Evolutionary conservation across 768 basidiomycete species (phyloP), one percentile per base, ranked within the genome.

Genomic region (Mycena amicta): DNA sequence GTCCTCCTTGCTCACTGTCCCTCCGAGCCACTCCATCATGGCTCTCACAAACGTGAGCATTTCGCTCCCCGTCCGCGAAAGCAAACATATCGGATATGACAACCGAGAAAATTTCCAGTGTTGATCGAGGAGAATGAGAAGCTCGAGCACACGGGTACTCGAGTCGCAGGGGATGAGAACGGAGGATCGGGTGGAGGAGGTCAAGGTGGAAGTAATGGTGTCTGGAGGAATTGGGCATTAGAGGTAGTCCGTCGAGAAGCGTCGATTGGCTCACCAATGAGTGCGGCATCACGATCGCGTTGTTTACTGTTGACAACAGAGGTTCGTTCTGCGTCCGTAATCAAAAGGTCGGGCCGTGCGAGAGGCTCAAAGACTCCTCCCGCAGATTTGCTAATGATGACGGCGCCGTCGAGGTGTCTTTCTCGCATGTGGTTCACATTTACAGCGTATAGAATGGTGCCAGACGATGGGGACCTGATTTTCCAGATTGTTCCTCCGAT

Each of bases 11-110:
- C 88, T 92, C 53, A 97, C 87, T 15, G 92, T 94, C 1, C 97
- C 96, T 11, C 97, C 97, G 61, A 99, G 85, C 94, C 95, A 98
- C 70, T 98, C 97, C 85, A 97, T 96, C 91, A 98, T 90, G 78
- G 92, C 95, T 57, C 95, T 78, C 26, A 97, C 92, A 68, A 95
- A 93, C 1, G 91, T 89, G 31, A 97, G 74, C 89, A 97, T 96
- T 73, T 99, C 96, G 60, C 88, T 84, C 2, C 90, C 94, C 5
- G 94, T 95, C 30, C 89, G 83, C 49, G 92, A 92, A 37, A 98
- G 82, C n/a, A 99, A 83, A 71, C 96, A 98, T 31, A 99, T 92
- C 0, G 96, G 97, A 71, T 82, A 91, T 70, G 84, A 84, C 50
- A 90, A 83, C 43, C 86, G 84, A 0, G 91, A 90, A 72, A 86